Conservation (phyloP, 352 stramenopile species). For the Pythium aquatile region DNA sequence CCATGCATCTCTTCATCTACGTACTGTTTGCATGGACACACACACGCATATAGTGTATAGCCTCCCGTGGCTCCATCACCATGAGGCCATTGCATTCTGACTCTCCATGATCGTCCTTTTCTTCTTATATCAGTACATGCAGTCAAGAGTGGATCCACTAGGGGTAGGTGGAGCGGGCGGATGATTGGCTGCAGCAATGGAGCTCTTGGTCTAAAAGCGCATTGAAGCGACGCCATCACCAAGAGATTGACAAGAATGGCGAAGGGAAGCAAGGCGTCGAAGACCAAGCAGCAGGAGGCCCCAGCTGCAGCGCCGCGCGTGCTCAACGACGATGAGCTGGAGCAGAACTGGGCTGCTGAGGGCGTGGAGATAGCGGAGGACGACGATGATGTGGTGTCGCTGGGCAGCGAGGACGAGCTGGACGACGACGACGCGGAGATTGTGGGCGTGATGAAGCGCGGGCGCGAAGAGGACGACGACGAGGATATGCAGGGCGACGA, state of each 20-base stretch:
- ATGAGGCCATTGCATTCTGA: neutral
- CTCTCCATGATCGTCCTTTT: neutral
- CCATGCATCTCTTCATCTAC: neutral
- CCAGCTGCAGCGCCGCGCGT: conserved; percentile 1
- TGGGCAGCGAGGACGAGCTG: conserved; percentile 80
- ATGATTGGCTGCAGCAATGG: conserved; percentile 31
- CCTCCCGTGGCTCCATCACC: neutral
- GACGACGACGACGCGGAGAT: conserved; percentile 71
- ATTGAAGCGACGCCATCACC: conserved; percentile 22
- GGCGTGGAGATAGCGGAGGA: conserved; percentile 26
- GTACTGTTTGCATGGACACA: neutral
- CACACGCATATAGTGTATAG: neutral
- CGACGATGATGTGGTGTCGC: conserved; percentile 47
- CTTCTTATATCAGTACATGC: neutral
- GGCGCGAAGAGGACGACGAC: conserved; percentile 32
- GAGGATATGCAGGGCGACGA: conserved; percentile 9
- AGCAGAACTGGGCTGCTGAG: conserved; percentile 36
- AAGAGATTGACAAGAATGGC: conserved; percentile 5
- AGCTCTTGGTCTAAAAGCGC: conserved; percentile 7
- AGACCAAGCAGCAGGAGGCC: conserved; percentile 3
- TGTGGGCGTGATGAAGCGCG: conserved; percentile 32
- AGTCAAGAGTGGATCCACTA: conserved; percentile 24
- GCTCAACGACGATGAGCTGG: conserved; percentile 38
- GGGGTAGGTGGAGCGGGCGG: conserved; percentile 19
- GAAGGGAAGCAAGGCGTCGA: conserved; percentile 11